A percentile compares a stretch with the other conserved stretches of the same genome.
These are phyloP conservation scores for Colletotrichum endophyticum DNA, from an alignment of 2,329 filamentous ascomycete species.

Conservation along the genomic window DNA sequence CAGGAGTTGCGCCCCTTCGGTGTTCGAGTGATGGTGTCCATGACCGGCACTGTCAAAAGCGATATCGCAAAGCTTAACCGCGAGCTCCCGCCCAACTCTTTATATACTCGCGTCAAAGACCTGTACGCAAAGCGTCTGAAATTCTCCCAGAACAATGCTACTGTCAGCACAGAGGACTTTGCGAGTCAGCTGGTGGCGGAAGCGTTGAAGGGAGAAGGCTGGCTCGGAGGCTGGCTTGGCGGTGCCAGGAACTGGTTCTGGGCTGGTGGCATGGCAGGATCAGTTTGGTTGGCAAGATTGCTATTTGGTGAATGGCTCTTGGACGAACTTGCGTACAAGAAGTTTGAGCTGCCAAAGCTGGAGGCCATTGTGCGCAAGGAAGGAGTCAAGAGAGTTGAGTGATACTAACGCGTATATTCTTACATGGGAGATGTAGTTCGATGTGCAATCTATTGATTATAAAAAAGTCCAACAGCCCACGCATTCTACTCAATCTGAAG, in stretches of 20 bases:
- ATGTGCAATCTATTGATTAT: not conserved
- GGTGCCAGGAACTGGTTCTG: slow-evolving; percentile 38
- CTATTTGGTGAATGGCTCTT: slow-evolving; percentile 32
- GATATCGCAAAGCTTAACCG: slow-evolving; percentile 51
- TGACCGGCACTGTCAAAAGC: slow-evolving; percentile 58
- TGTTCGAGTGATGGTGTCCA: slow-evolving; percentile 62
- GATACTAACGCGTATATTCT: not conserved
- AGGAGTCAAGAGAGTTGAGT: not conserved
- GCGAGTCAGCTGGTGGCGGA: slow-evolving; percentile 46
- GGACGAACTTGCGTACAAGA: slow-evolving; percentile 31
- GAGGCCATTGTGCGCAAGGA: slow-evolving; percentile 17
- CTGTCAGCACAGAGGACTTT: slow-evolving; percentile 49
- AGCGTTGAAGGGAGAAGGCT: slow-evolving; percentile 45
- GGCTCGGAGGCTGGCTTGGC: slow-evolving; percentile 35
- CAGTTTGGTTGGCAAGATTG: slow-evolving; percentile 31
- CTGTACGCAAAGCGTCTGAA: slow-evolving; percentile 50
- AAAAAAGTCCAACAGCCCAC: not conserved
- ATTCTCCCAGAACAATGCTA: slow-evolving; percentile 53
- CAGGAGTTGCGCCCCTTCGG: slow-evolving; percentile 58
- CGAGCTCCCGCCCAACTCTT: slow-evolving; percentile 46
- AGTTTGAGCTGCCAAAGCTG: slow-evolving; percentile 44
- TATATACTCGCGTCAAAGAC: slow-evolving; percentile 51
- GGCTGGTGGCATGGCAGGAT: slow-evolving; percentile 34
- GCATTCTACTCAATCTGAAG: not conserved
- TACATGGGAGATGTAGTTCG: not conserved